Base-by-base conservation (phyloP, 495 filamentous ascomycete species). In the Neurospora sp. region DNA sequence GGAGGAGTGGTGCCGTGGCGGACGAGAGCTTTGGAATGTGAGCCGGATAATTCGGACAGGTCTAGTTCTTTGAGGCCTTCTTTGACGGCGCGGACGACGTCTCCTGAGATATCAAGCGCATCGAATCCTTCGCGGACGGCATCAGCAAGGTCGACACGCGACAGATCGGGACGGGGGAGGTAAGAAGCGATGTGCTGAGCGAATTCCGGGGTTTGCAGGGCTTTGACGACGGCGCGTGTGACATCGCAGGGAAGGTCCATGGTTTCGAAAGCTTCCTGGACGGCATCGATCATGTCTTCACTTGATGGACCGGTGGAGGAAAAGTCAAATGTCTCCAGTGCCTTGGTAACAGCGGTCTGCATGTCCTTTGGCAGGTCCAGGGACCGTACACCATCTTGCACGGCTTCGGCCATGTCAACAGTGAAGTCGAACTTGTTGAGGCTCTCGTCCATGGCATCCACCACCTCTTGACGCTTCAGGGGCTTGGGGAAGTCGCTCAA, bases 361-460 rank as follows among this genome's bases (percentile, higher is more conserved):
- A 81, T 74, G 3, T 80, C 78, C 18, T 72, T 72, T 0, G 74
- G 72, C 18, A 79, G 42, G 35, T 82, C 78, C 20, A 80, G 71
- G 2, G 75, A 71, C 49, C 76, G 74, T 7, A 82, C 74, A 4
- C 76, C 78, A 14, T 77, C 72, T 69, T 79, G 77, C 11, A 82
- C 78, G 5, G 78, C 80, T 70, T 80, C 78, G 2, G 75, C 20
- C 8, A 81, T 74, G 18, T 81, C 79, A 16, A 70, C 70, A 4
- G 78, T 71, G 20, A 86, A 86, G 74, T 86, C 83, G 72, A 86
- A 85, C 5, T 72, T 70, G 70, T 83, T 77, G 3, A 87, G 76
- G 8, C 84, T 82, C 72, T 86, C 82, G 37, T 78, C 80, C 49
- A 87, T 82, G 16, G 85, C 85, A 71, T 82, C 83, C 18, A 86